Evolutionary conservation across 2,329 filamentous ascomycete species (phyloP), one percentile per base, ranked within the genome.

Genomic region (Ophiosphaerella herpotricha): DNA sequence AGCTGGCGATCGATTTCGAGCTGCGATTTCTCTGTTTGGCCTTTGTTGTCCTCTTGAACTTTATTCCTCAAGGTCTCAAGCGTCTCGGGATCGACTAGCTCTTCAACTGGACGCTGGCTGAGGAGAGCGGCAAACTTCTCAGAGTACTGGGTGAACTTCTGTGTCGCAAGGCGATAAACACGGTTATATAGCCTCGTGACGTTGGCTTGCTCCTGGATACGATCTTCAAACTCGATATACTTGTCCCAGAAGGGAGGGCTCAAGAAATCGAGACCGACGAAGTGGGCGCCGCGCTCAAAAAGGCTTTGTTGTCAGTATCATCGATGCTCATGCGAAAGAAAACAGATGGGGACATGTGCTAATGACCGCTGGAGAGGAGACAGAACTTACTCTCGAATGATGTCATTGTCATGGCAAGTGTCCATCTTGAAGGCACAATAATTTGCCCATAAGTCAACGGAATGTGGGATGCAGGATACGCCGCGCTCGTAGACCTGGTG

Each of bases 221-320:
- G 88, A 71, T 97, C 92, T 72, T 97, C 94, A 66, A 95, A 97
- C 71, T 97, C 94, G 57, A 99, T 85, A 68, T 96, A 99, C 76
- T 96, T 97, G 74, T 99, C 94, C 94, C 94, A 99, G 77, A 99
- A 97, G 1, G 91, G 91, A 70, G 97, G 91, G 2, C 92, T 88
- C 26, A 96, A 81, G 70, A 96, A 99, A 75, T 99, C 94, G 14
- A 97, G 82, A 13, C 94, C 94, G 35, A 96, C 91, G 64, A 84
- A 87, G 26, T 83, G 82, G 24, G 91, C 89, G 55, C 89, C 94
- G 60, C 94, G 89, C 72, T 99, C 93, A 70, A 97, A 97, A 7
- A 97, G 83, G 62, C 94, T 99, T 63, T 48, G 33, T 43, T 33
- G 52, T 55, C 46, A 63, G 56, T 43, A 52, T 54, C n/a, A 23